These are phyloP conservation scores for Tremella fuciformis DNA, from an alignment of 768 basidiomycete species.

Conservation along the genomic window DNA sequence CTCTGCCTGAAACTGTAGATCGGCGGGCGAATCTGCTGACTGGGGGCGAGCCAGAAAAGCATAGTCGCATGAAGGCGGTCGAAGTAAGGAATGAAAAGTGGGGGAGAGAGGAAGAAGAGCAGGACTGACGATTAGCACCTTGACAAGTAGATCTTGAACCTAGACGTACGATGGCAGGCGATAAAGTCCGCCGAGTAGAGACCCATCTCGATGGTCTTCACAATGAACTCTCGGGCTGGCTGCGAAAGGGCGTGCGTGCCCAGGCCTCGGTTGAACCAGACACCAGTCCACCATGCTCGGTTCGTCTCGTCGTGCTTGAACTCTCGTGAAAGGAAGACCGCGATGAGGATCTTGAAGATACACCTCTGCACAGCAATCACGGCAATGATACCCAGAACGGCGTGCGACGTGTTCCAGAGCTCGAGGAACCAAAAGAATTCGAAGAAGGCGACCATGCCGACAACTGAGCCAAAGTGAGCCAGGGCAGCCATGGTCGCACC, in stretches of 20 bases:
- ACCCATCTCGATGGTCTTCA: constrained; percentile 95
- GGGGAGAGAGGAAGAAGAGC: constrained; percentile 84
- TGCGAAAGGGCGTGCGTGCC: constrained; percentile 93
- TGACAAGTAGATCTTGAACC: not conserved
- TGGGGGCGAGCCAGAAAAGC: constrained; percentile 78
- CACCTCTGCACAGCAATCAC: constrained; percentile 84
- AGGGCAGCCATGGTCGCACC: constrained; percentile 88
- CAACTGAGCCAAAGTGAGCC: constrained; percentile 73
- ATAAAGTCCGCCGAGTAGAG: constrained; percentile 94
- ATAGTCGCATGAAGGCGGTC: constrained; percentile 87
- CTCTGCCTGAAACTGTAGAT: constrained; percentile 86
- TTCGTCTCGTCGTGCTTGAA: constrained; percentile 99
- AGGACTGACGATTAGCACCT: constrained; percentile 56
- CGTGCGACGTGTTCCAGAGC: constrained; percentile 87
- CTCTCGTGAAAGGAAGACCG: constrained; percentile 91
- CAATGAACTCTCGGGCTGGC: constrained; percentile 92
- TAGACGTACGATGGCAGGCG: constrained; percentile 42
- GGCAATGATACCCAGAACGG: constrained; percentile 86
- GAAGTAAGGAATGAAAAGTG: constrained; percentile 83
- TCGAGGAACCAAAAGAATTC: constrained; percentile 67
- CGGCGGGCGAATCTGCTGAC: constrained; percentile 59
- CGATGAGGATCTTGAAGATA: constrained; percentile 87
- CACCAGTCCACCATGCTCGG: constrained; percentile 91
- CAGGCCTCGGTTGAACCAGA: constrained; percentile 91
- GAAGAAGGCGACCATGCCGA: constrained; percentile 84